Evolutionary conservation across 345 rosid species (phyloP).

Genomic region (Clarkia xantiana): DNA sequence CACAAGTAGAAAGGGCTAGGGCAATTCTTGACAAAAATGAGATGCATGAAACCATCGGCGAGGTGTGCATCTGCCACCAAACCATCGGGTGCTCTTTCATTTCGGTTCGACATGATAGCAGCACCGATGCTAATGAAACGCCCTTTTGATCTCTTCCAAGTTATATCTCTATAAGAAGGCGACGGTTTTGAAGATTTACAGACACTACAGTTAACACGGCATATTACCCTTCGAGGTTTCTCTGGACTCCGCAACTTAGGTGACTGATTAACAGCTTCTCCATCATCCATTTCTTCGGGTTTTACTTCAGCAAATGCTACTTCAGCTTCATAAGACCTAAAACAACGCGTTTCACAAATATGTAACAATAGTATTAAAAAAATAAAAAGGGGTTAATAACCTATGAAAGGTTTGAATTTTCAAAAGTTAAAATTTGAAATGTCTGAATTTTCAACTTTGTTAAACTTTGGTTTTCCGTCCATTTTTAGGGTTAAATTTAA

Average conservation of each 20-base stretch:
- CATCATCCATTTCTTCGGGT: slow-evolving; percentile 29
- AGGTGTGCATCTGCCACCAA: slow-evolving; percentile 94
- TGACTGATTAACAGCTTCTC: slow-evolving; percentile 15
- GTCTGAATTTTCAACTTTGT: no score
- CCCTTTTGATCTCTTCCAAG: slow-evolving; percentile 59
- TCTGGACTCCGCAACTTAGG: slow-evolving; percentile 19
- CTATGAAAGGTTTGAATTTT: no score
- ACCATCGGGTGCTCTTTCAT: slow-evolving; percentile 91
- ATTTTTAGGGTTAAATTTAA: no score
- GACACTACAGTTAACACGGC: slow-evolving; percentile 54
- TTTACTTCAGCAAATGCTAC: slow-evolving; percentile 49
- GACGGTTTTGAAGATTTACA: slow-evolving; percentile 35
- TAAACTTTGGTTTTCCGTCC: no score
- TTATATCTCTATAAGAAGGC: slow-evolving; percentile 24
- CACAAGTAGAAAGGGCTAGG: slow-evolving; percentile 68
- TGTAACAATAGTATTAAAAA: neutral
- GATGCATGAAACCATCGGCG: slow-evolving; percentile 86
- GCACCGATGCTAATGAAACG: slow-evolving; percentile 75
- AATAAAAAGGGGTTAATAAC: no score
- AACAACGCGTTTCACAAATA: slow-evolving; percentile 4
- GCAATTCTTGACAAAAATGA: slow-evolving; percentile 71
- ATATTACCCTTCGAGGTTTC: slow-evolving; percentile 46
- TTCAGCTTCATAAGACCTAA: slow-evolving; percentile 79
- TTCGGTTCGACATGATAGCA: slow-evolving; percentile 77
- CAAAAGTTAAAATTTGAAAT: no score